phyloP scores from a whole-genome alignment of 352 stramenopile genomes.

The Pythium periplocum region DNA sequence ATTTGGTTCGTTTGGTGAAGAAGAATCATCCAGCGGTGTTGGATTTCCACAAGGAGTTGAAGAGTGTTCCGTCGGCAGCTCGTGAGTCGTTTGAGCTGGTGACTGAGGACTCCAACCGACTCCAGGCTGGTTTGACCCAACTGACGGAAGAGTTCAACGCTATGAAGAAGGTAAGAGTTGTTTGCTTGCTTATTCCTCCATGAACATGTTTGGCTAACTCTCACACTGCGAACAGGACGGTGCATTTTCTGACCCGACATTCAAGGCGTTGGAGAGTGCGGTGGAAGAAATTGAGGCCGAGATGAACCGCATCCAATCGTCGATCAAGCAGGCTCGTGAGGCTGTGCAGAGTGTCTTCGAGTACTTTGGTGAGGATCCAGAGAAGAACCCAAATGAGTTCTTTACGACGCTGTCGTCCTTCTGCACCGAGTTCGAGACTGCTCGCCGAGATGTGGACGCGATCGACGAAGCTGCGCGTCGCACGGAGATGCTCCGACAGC shows the following conservation, averaged over 20 bases:
- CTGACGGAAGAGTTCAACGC: constrained; percentile 39
- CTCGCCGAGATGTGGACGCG: constrained; percentile 63
- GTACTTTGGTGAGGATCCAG: constrained; percentile 83
- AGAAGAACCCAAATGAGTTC: constrained; percentile 64
- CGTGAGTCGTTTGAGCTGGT: constrained; percentile 72
- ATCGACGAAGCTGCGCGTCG: constrained; percentile 48
- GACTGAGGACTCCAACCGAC: constrained; percentile 53
- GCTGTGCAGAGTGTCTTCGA: constrained; percentile 74
- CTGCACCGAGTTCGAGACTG: constrained; percentile 64
- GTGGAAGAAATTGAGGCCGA: constrained; percentile 33
- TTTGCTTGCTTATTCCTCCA: neutral
- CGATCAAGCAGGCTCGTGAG: constrained; percentile 34
- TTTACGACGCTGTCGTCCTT: constrained; percentile 83
- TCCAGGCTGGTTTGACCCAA: constrained; percentile 43
- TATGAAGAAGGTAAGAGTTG: constrained; percentile 32
- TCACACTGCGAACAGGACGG: too few species aligned
- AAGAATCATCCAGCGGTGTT: constrained; percentile 92
- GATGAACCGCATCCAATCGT: constrained; percentile 34
- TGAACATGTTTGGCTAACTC: too few species aligned
- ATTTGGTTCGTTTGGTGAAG: constrained; percentile 95
- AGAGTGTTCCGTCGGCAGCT: constrained; percentile 77
- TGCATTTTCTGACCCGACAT: constrained; percentile 1
- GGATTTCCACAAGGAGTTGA: constrained; percentile 90
- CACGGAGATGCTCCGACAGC: constrained; percentile 59
- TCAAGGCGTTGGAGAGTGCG: constrained; percentile 30